Base-by-base conservation (phyloP, 352 stramenopile genomes). In the Pythium insidiosum region DNA sequence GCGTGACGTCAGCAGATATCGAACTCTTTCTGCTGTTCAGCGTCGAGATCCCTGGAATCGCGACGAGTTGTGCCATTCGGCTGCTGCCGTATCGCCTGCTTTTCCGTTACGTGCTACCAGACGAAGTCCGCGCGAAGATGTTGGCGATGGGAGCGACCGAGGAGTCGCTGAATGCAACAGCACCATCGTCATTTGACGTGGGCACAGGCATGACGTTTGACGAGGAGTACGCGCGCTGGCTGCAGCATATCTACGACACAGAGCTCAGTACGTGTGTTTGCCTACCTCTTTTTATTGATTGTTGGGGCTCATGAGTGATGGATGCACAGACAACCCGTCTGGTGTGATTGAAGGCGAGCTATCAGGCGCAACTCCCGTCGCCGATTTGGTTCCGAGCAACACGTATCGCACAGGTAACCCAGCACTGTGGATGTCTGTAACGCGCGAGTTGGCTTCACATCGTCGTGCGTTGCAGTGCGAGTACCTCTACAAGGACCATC, bases 241-340 rank as follows among this genome's bases (percentile, higher is more conserved):
- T 94, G 18, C 82, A 94, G 60, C 69, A 88, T 46, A 58, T 89
- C 23, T 94, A 90, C 50, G 81, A 94, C 54, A 86, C 71, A 4
- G 81, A 94, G 47, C 61, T 89, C 11, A 76, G 81, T 91, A 68
- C 44, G 66, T 68, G 19, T 10, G 18, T 12, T 21, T 34, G 57
- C 29, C 10, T 34, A 18, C 9, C 9, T 11, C 0, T 34, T 7
- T 23, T 43, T 26, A 40, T 22, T 28, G 5, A 25, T 38, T 41
- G 6, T n/a, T n/a, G n/a, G n/a, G n/a, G n/a, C n/a, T n/a, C n/a
- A n/a, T n/a, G n/a, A n/a, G n/a, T n/a, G n/a, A n/a, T n/a, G n/a
- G n/a, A n/a, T n/a, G n/a, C n/a, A n/a, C 28, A 33, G 28, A 33
- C 28, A 33, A 33, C 15, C 15, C 28, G 15, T 15, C 15, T 9